Evolutionary conservation across 2,329 filamentous ascomycete species (phyloP).

Genomic region (Periglandula ipomoeae): DNA sequence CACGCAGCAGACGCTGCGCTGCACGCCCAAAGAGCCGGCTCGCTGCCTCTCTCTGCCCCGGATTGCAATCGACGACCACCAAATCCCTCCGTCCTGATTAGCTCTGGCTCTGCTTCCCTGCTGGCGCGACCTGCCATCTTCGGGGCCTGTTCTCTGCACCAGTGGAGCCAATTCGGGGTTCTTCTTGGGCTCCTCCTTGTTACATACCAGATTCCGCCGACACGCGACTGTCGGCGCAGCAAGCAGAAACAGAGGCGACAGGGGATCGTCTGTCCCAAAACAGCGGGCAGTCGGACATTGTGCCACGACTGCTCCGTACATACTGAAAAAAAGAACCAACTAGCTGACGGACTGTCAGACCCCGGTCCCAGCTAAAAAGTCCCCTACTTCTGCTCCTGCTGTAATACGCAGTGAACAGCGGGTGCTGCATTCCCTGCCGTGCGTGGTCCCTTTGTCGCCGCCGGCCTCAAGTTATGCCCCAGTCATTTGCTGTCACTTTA

Average conservation of each 20-base stretch:
- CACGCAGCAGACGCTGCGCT: too few relatives aligned
- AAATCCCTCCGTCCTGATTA: neutral
- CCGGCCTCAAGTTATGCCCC: conserved; percentile 1
- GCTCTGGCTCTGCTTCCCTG: neutral
- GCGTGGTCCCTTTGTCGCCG: conserved; percentile 1
- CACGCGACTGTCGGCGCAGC: conserved; percentile 3
- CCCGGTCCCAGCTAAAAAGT: conserved; percentile 1
- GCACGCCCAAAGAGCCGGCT: too few relatives aligned
- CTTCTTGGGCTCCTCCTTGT: neutral
- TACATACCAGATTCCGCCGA: conserved; percentile 4
- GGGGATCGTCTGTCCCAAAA: neutral
- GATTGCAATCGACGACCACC: neutral
- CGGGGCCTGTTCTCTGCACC: neutral
- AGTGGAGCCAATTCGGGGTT: neutral
- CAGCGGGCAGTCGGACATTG: neutral
- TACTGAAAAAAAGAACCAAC: too few relatives aligned
- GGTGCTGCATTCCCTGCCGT: neutral
- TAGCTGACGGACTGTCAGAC: neutral
- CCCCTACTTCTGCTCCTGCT: too few relatives aligned
- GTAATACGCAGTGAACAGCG: neutral
- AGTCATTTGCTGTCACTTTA: conserved; percentile 1
- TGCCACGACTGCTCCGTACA: too few relatives aligned
- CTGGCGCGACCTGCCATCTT: neutral
- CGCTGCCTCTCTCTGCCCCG: too few relatives aligned
- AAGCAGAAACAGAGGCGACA: neutral